Evolutionary conservation across 139 green algal species (phyloP).

Genomic region (Chlorella ohadii): DNA sequence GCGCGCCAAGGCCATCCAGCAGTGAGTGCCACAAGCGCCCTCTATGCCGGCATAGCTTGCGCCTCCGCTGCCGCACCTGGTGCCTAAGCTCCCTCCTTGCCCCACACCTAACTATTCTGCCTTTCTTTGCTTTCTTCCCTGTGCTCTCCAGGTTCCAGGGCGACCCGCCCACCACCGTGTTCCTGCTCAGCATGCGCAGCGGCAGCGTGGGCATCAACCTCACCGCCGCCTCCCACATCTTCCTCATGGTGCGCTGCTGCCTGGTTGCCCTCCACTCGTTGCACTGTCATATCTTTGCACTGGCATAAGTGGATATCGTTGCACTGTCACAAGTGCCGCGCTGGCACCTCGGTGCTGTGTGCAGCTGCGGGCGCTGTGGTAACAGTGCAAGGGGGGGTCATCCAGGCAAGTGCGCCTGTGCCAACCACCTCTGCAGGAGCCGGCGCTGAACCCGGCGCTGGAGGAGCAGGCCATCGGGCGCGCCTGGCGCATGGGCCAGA

Average conservation of each 20-base stretch:
- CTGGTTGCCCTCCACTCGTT: too few species aligned
- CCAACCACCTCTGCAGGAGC: conserved; percentile 62
- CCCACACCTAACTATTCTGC: too few species aligned
- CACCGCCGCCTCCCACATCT: conserved; percentile 70
- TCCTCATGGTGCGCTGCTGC: conserved; percentile 21
- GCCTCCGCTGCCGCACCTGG: too few species aligned
- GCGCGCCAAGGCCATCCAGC: conserved; percentile 66
- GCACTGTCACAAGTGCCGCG: too few species aligned
- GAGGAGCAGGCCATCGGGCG: conserved; percentile 83
- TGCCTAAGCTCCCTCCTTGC: too few species aligned
- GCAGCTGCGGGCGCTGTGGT: too few species aligned
- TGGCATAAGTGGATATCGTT: too few species aligned
- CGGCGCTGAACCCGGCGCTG: conserved; percentile 81
- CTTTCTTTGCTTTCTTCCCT: too few species aligned
- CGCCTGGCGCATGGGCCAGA: conserved; percentile 84
- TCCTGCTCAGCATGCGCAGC: conserved; percentile 74
- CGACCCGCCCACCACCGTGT: conserved; percentile 77
- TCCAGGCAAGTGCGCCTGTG: too few species aligned
- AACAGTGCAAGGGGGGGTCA: too few species aligned
- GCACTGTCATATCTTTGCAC: too few species aligned
- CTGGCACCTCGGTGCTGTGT: background rate
- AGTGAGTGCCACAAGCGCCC: background rate
- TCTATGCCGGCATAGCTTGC: too few species aligned
- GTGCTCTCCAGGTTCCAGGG: conserved; percentile 62
- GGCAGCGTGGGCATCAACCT: conserved; percentile 75